phyloP scores from a whole-genome alignment of 1,284 basidiomycete genomes.

The Ustilago shanxiensis region DNA sequence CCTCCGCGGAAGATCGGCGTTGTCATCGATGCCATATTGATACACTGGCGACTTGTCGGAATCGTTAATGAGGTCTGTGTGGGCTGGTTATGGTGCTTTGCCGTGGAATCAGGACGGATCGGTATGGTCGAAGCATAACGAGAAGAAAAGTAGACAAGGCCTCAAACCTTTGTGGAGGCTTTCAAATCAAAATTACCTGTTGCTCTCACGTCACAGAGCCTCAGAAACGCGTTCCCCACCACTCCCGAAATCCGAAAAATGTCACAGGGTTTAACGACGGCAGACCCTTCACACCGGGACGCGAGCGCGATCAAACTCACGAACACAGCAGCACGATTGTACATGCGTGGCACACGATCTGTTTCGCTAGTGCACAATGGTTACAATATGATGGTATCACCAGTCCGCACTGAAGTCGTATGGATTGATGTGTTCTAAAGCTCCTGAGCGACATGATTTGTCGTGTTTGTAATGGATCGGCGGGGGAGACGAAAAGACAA shows the following conservation, averaged over 20 bases:
- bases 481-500: neutral
- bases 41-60: neutral
- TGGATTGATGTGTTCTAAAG: neutral
- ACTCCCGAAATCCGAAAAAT: constrained; percentile 8
- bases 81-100: neutral
- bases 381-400: neutral
- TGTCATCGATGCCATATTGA: neutral
- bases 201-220: constrained; percentile 1
- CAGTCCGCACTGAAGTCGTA: neutral
- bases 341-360: too few relatives aligned
- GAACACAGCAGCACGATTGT: too few relatives aligned
- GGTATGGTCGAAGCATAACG: neutral
- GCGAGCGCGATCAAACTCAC: too few relatives aligned
- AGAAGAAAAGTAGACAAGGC: neutral
- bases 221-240: neutral
- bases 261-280: neutral
- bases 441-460: neutral
- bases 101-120: neutral
- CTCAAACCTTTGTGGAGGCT: constrained; percentile 18
- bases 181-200: constrained; percentile 14
- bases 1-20: neutral
- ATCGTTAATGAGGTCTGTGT: neutral
- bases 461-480: neutral
- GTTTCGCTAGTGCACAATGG: neutral
- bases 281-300: too few relatives aligned